Conservation (phyloP, 1,284 basidiomycete genomes). For the Cutaneotrichosporon dermatis region DNA sequence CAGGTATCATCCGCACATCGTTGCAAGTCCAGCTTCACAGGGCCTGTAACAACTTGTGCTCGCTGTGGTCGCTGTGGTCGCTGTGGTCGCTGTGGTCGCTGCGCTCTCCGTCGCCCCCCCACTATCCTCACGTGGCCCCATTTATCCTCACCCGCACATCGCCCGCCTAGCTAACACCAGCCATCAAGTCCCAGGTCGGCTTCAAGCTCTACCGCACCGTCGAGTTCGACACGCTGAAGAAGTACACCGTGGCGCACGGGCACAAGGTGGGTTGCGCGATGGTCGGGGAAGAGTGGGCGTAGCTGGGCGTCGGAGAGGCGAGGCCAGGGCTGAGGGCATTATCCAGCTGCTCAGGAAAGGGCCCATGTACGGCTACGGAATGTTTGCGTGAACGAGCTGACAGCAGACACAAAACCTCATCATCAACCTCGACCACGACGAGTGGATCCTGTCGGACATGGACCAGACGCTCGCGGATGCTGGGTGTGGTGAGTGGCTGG, state of each 20-base stretch:
- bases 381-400: neutral
- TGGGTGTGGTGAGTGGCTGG: slow-evolving; percentile 63
- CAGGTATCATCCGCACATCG: no score
- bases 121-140: neutral
- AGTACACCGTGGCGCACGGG: slow-evolving; percentile 91
- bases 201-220: slow-evolving; percentile 82
- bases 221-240: slow-evolving; percentile 78
- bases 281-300: no score
- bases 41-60: no score
- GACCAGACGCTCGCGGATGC: slow-evolving; percentile 60
- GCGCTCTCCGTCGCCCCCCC: no score
- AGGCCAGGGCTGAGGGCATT: no score
- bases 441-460: slow-evolving; percentile 77
- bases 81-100: no score
- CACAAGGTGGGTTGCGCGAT: slow-evolving; percentile 55
- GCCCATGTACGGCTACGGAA: no score
- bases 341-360: no score
- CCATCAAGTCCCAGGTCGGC: slow-evolving; percentile 63
- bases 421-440: slow-evolving; percentile 85
- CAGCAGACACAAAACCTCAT: slow-evolving; percentile 16
- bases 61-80: no score
- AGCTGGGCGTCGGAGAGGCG: no score
- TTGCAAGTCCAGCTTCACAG: no score
- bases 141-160: neutral
- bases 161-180: slow-evolving; percentile 49